Percentiles rank a stretch among this genome's conserved stretches.
These are phyloP conservation scores for Podospora didyma DNA, from an alignment of 495 filamentous ascomycete genomes.

Conservation along the genomic window DNA sequence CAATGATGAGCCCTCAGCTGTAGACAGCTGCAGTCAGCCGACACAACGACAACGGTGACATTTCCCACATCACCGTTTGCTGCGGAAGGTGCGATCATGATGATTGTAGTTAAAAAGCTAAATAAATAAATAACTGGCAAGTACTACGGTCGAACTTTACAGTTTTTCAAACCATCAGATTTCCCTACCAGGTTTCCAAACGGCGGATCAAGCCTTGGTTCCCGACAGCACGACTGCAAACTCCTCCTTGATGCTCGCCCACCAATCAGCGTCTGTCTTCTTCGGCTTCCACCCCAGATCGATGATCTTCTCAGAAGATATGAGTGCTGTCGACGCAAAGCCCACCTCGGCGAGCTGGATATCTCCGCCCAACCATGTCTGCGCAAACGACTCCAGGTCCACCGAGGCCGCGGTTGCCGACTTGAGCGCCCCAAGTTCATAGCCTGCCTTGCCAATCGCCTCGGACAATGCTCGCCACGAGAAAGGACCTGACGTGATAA, in stretches of 20 bases:
- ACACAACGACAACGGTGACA: no score
- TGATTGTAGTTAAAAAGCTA: no score
- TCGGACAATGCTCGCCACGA: slow-evolving; percentile 36
- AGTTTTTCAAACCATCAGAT: no score
- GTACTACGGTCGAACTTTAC: no score
- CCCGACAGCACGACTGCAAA: slow-evolving; percentile 13
- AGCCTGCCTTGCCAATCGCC: slow-evolving; percentile 33
- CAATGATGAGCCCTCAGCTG: no score
- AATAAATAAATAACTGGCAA: no score
- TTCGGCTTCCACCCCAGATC: slow-evolving; percentile 40
- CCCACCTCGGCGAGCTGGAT: slow-evolving; percentile 31
- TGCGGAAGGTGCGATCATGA: no score
- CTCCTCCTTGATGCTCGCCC: slow-evolving; percentile 15
- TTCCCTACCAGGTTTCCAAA: no score
- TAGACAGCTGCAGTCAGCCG: no score
- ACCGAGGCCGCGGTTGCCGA: slow-evolving; percentile 28
- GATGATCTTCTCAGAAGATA: slow-evolving; percentile 24
- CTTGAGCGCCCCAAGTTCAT: slow-evolving; percentile 28
- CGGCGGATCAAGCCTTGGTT: neutral
- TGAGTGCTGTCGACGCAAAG: slow-evolving; percentile 27
- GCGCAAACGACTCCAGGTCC: slow-evolving; percentile 30
- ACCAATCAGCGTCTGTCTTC: slow-evolving; percentile 26
- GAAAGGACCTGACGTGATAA: slow-evolving; percentile 37
- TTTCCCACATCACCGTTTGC: no score
- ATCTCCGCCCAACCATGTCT: slow-evolving; percentile 23